phyloP scores from a whole-genome alignment of 768 basidiomycete species.

The Pholiota conissans region DNA sequence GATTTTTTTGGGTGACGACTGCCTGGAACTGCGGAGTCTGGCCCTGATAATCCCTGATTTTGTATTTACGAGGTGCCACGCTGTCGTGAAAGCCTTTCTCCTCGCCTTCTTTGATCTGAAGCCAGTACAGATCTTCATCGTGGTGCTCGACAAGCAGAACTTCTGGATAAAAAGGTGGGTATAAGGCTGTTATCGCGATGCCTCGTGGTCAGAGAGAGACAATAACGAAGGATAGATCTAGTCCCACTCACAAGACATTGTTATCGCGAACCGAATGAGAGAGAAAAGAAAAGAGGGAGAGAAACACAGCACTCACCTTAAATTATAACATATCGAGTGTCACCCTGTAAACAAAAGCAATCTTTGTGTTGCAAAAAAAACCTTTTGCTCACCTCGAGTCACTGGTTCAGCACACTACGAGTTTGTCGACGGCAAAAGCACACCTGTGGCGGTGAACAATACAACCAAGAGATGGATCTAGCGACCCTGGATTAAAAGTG shows the following conservation, averaged over 20 bases:
- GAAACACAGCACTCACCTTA: not conserved
- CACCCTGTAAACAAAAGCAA: not conserved
- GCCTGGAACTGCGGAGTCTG: not conserved
- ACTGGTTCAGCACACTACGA: not conserved
- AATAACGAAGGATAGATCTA: not conserved
- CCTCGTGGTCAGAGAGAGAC: not conserved
- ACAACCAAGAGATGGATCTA: not conserved
- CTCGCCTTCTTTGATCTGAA: not conserved
- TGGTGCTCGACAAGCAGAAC: not conserved
- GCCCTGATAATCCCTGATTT: not conserved
- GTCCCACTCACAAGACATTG: not conserved
- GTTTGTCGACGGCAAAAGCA: not conserved
- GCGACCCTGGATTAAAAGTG: not conserved
- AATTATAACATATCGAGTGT: not conserved
- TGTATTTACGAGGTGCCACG: not conserved
- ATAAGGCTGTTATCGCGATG: not conserved
- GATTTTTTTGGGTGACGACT: not conserved
- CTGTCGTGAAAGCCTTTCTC: not conserved
- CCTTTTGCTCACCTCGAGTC: not conserved
- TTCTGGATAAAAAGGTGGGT: not conserved
- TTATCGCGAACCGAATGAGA: not conserved
- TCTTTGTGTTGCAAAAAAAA: not conserved
- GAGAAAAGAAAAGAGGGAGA: not conserved
- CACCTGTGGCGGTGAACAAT: not conserved
- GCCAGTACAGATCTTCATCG: not conserved